A percentile compares a stretch with the other conserved stretches of the same genome.
Conservation (phyloP, 2,329 filamentous ascomycete genomes). For the Fusarium bulbicola region DNA sequence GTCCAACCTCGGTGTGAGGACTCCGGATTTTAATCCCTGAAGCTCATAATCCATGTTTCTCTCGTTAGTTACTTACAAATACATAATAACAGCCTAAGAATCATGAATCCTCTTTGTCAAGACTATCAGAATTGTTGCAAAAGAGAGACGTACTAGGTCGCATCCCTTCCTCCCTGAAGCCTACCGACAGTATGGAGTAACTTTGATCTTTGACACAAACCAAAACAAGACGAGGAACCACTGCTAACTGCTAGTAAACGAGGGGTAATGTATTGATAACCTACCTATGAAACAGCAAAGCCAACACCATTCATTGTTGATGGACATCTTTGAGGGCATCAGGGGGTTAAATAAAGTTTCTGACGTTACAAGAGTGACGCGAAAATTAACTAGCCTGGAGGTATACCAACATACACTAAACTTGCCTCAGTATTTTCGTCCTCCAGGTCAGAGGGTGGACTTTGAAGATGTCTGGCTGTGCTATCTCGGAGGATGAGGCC, state of each 20-base stretch:
- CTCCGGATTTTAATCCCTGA: neutral
- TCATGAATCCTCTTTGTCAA: neutral
- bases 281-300: slow-evolving; percentile 39
- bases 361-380: neutral
- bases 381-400: neutral
- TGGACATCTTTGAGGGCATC: neutral
- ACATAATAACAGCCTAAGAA: neutral
- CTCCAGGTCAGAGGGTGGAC: slow-evolving; percentile 1
- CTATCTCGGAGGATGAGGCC: slow-evolving; percentile 11
- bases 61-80: neutral
- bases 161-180: slow-evolving; percentile 1
- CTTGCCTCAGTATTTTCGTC: neutral
- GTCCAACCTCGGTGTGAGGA: slow-evolving; percentile 6
- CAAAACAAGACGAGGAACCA: slow-evolving; percentile 17
- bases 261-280: slow-evolving; percentile 13
- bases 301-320: slow-evolving; percentile 11
- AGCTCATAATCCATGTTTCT: slow-evolving; percentile 12
- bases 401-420: neutral
- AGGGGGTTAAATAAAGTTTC: neutral
- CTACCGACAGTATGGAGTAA: neutral
- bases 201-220: neutral
- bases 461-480: slow-evolving; percentile 26
- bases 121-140: neutral
- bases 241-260: slow-evolving; percentile 16
- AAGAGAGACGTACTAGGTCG: slow-evolving; percentile 1